Evolutionary conservation across 2,329 filamentous ascomycete genomes (phyloP), one percentile per base, ranked within the genome.

Genomic region (Calonectria multiphialidica): DNA sequence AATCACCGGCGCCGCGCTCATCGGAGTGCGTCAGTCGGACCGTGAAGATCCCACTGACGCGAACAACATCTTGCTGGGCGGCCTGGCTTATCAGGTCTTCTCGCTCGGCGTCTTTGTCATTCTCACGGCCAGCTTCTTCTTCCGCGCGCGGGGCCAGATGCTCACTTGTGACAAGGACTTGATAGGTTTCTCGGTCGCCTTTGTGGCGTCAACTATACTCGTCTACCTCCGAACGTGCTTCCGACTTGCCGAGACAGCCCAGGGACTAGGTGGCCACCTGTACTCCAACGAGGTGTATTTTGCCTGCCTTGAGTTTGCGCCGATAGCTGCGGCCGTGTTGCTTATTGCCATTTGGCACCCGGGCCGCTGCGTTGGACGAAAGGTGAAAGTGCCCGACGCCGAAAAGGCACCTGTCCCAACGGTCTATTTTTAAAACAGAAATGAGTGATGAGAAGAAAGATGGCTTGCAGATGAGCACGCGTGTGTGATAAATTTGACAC

Each of bases 11-110:
- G 89, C 89, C 1, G 88, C 87, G 1, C 75, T 90, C 25, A 88
- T 91, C 57, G 90, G 89, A 7, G 82, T 83, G 15, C 85, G 84
- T 23, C 82, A 88, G 71, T 87, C 85, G 1, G 86, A 88, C 57
- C 82, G 84, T 6, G 83, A 87, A 64, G 87, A 90, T 75, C 87
- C 89, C 0, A 87, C 84, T 2, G 85, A 82, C 1, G 84, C 86
- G 1, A 91, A 91, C 76, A 86, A 90, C 71, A 90, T 91, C 74
- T 81, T 91, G 2, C 84, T 91, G 1, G 88, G 85, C 1, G 89
- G 89, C 10, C 79, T 91, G 3, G 87, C 87, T 0, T 88, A 90
- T 70, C 89, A 91, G 74, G 87, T 87, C 9, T 87, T 89, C 68
- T 84, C 86, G 0, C 89, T 90, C 62, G 82, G 85, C 15, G 77